Percentiles rank a stretch among this genome's conserved stretches.
Evolutionary conservation across 2,329 filamentous ascomycete genomes (phyloP).

Genomic region (Daldinia eschscholtzii): DNA sequence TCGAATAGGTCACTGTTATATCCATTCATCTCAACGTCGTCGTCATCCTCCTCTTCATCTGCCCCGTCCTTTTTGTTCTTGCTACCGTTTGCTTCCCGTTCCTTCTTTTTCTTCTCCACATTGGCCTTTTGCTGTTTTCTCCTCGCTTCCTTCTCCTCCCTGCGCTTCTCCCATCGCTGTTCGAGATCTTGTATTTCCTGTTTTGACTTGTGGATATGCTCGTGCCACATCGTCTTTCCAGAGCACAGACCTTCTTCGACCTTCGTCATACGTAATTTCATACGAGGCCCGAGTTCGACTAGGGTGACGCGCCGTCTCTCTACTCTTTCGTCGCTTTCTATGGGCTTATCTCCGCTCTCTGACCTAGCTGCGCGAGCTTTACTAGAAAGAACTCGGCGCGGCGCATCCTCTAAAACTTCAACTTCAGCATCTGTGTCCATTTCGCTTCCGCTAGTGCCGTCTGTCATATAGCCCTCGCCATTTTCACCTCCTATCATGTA

Average conservation of each 20-base stretch:
- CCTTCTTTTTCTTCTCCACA: conserved; percentile 84
- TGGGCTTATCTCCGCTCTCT: conserved; percentile 60
- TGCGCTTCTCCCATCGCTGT: conserved; percentile 81
- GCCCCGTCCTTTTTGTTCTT: conserved; percentile 56
- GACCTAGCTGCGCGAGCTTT: conserved; percentile 63
- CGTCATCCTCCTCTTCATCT: conserved; percentile 54
- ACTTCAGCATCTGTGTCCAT: conserved; percentile 95
- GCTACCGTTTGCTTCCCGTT: conserved; percentile 58
- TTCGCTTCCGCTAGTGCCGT: conserved; percentile 87
- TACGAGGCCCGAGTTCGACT: conserved; percentile 89
- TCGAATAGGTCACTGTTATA: conserved; percentile 56
- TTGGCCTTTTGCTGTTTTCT: conserved; percentile 89
- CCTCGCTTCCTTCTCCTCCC: conserved; percentile 84
- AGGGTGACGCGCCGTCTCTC: conserved; percentile 92
- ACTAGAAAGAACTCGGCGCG: conserved; percentile 70
- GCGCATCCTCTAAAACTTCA: conserved; percentile 78
- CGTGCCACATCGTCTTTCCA: conserved; percentile 97
- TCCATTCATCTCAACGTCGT: conserved; percentile 57
- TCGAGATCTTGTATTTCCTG: conserved; percentile 84
- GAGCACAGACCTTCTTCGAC: conserved; percentile 93
- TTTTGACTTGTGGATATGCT: conserved; percentile 87
- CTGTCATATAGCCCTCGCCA: conserved; percentile 86
- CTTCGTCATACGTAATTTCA: conserved; percentile 91
- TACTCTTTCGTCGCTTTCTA: conserved; percentile 65
- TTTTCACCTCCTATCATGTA: conserved; percentile 89